These are phyloP conservation scores for Hanseniaspora uvarum DNA, from an alignment of 1,139 yeast species.

Conservation along the genomic window DNA sequence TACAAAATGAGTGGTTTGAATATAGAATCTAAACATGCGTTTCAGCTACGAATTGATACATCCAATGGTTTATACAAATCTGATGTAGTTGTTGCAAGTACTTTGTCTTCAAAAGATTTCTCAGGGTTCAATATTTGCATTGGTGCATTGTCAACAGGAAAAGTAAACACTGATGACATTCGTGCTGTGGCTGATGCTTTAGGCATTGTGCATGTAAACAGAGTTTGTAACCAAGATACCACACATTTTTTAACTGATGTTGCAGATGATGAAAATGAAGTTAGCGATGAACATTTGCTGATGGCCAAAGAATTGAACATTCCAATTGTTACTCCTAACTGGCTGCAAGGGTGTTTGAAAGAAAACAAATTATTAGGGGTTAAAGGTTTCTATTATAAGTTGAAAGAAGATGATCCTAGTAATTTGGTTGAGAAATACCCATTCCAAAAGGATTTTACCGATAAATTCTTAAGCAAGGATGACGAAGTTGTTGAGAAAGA, in stretches of 20 bases:
- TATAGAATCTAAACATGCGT: conserved; percentile 69
- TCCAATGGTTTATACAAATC: conserved; percentile 79
- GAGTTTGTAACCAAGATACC: conserved; percentile 62
- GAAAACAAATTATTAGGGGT: conserved; percentile 91
- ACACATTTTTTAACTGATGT: conserved; percentile 86
- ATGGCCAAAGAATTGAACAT: conserved; percentile 80
- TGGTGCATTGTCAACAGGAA: conserved; percentile 63
- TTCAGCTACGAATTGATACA: conserved; percentile 72
- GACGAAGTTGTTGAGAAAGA: conserved; percentile 11
- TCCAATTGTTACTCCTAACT: conserved; percentile 91
- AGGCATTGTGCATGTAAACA: not conserved
- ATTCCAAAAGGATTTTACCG: conserved; percentile 26
- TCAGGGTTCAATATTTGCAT: conserved; percentile 86
- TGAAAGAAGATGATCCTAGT: conserved; percentile 37
- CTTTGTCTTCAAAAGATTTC: conserved; percentile 94
- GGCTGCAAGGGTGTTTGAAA: conserved; percentile 87
- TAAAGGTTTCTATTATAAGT: conserved; percentile 51
- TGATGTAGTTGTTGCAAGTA: conserved; percentile 56
- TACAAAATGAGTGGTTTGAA: conserved; percentile 88
- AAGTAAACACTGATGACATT: conserved; percentile 52
- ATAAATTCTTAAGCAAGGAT: conserved; percentile 19
- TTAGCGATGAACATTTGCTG: conserved; percentile 32
- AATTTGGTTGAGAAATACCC: conserved; percentile 29
- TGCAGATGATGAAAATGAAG: conserved; percentile 23
- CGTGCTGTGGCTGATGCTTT: conserved; percentile 30